Evolutionary conservation across 306 rosid genomes (phyloP).

Genomic region (Prinsepia uniflora): DNA sequence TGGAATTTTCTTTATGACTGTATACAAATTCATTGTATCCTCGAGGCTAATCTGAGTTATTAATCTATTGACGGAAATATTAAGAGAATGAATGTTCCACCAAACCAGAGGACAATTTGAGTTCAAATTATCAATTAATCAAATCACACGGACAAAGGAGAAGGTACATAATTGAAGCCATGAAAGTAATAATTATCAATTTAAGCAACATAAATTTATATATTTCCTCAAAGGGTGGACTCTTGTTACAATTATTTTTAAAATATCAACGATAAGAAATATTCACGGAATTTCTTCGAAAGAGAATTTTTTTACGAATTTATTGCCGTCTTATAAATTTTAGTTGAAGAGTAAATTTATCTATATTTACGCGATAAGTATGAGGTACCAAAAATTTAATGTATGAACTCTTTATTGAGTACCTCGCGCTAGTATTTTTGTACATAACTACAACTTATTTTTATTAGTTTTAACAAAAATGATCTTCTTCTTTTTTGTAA

Average conservation of each 20-base stretch:
- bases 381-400: no score
- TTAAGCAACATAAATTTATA: background rate
- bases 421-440: no score
- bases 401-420: no score
- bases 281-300: no score
- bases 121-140: constrained; percentile 17
- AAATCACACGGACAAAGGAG: constrained; percentile 45
- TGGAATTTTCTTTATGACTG: constrained; percentile 5
- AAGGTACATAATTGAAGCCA: constrained; percentile 52
- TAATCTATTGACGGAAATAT: constrained; percentile 13
- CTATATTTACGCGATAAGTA: no score
- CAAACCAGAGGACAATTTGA: constrained; percentile 7
- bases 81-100: constrained; percentile 27
- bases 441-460: background rate
- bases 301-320: no score
- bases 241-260: no score
- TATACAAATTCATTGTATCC: background rate
- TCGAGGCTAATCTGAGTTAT: constrained; percentile 39
- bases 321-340: no score
- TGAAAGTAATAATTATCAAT: constrained; percentile 3
- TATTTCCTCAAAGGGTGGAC: no score
- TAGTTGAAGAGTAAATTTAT: no score
- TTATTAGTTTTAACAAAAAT: no score
- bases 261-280: no score
- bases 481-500: background rate